These are phyloP conservation scores for Tuber borchii DNA, from an alignment of 495 filamentous ascomycete species.

Conservation along the genomic window DNA sequence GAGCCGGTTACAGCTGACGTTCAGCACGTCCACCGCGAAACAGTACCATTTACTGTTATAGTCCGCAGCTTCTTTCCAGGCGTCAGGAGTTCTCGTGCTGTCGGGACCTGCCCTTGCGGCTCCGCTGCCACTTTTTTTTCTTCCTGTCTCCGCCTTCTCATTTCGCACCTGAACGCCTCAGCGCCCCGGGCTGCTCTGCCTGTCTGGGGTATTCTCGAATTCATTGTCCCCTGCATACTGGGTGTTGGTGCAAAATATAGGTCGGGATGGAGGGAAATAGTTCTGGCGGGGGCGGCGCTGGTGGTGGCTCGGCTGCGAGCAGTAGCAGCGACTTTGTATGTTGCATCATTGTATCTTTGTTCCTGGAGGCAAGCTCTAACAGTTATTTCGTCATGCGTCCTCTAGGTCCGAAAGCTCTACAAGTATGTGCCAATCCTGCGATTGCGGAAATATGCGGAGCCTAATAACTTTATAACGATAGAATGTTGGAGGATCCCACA, in stretches of 20 bases:
- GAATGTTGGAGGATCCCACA: slow-evolving; percentile 94
- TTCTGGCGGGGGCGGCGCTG: slow-evolving; percentile 53
- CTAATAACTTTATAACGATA: slow-evolving; percentile 46
- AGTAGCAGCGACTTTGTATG: slow-evolving; percentile 76
- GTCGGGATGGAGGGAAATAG: slow-evolving; percentile 40
- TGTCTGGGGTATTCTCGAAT: background rate
- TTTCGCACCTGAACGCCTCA: background rate
- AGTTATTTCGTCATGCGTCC: slow-evolving; percentile 38
- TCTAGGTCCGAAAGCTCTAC: slow-evolving; percentile 93
- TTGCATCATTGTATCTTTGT: slow-evolving; percentile 7
- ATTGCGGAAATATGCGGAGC: slow-evolving; percentile 22
- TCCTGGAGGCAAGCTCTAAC: slow-evolving; percentile 20
- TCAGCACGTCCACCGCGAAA: background rate
- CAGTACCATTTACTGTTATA: background rate
- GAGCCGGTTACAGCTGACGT: background rate
- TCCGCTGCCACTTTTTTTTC: background rate
- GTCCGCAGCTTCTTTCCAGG: background rate
- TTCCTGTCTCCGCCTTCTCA: background rate
- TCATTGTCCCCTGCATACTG: background rate
- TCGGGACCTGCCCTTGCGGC: background rate
- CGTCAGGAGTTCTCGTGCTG: background rate
- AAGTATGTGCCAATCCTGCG: slow-evolving; percentile 59
- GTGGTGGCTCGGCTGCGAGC: slow-evolving; percentile 54
- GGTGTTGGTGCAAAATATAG: background rate
- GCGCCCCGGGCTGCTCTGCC: background rate